Conservation (phyloP, 768 basidiomycete genomes). For the Kondoa malvinella region DNA sequence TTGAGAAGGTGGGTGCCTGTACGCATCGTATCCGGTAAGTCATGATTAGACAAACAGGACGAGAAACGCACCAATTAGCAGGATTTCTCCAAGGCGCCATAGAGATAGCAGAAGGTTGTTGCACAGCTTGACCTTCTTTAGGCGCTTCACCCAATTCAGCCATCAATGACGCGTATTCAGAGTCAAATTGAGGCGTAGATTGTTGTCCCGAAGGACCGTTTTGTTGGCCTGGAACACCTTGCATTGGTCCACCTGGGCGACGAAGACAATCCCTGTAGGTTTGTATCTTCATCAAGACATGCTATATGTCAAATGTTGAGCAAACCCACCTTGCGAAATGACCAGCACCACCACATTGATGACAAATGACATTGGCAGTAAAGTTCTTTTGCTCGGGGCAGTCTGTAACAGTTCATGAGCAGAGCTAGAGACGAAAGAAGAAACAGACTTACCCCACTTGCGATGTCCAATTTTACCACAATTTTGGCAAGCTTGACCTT, state of each 20-base stretch:
- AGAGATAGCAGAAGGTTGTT: background rate
- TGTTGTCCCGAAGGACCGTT: constrained; percentile 11
- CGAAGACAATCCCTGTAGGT: constrained; percentile 57
- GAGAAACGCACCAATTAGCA: background rate
- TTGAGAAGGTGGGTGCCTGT: background rate
- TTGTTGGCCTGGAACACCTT: constrained; percentile 13
- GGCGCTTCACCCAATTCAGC: constrained; percentile 80
- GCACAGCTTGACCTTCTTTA: background rate
- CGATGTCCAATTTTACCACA: constrained; percentile 85
- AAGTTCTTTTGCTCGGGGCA: constrained; percentile 97
- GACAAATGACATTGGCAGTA: constrained; percentile 94
- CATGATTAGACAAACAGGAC: background rate
- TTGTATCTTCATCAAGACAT: background rate
- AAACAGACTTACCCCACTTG: constrained; percentile 47
- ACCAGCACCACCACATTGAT: constrained; percentile 90
- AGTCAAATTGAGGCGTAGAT: constrained; percentile 64
- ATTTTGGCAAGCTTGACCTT: constrained; percentile 97
- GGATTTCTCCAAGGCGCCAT: constrained; percentile 5
- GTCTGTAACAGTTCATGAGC: constrained; percentile 35
- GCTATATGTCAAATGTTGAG: background rate
- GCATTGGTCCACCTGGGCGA: constrained; percentile 50
- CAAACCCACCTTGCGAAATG: constrained; percentile 56
- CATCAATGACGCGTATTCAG: constrained; percentile 93
- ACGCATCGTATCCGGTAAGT: background rate
- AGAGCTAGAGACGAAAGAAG: background rate